These are phyloP conservation scores for Lipomyces chichibuensis DNA, from an alignment of 805 yeast species.

Conservation along the genomic window DNA sequence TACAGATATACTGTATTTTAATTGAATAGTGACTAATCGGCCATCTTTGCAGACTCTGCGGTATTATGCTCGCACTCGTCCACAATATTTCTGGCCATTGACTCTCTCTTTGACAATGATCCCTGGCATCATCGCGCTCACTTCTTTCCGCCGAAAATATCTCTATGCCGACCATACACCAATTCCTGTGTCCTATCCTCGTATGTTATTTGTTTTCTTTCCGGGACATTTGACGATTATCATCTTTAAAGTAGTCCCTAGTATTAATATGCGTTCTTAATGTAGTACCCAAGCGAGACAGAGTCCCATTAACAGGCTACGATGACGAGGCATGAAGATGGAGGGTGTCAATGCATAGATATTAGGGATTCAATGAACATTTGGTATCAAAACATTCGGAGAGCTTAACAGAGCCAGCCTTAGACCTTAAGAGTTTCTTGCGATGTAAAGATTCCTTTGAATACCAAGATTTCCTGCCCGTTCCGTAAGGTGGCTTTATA, in stretches of 20 bases:
- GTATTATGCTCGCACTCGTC: slow-evolving; percentile 70
- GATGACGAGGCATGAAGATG: slow-evolving; percentile 14
- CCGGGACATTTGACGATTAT: neutral
- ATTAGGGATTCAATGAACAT: neutral
- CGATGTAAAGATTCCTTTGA: neutral
- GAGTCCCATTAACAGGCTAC: slow-evolving; percentile 16
- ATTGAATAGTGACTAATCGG: neutral
- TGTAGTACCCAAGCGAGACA: slow-evolving; percentile 21
- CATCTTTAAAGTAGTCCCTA: slow-evolving; percentile 33
- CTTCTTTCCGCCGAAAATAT: slow-evolving; percentile 44
- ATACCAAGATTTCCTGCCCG: neutral
- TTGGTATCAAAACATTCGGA: neutral
- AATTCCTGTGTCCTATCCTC: slow-evolving; percentile 53
- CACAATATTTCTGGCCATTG: slow-evolving; percentile 66
- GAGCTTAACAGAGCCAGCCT: neutral
- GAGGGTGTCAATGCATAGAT: neutral
- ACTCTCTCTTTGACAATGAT: slow-evolving; percentile 54
- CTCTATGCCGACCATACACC: slow-evolving; percentile 62
- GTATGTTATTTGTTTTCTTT: slow-evolving; percentile 29
- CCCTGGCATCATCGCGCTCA: slow-evolving; percentile 35
- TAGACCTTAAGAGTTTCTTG: neutral
- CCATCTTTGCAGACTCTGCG: slow-evolving; percentile 51
- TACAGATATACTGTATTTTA: neutral
- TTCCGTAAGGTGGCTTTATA: neutral
- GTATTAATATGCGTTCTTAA: slow-evolving; percentile 41